Percentiles rank a stretch among this genome's conserved stretches.
Evolutionary conservation across 805 yeast genomes (phyloP).

Genomic region (Wickerhamiella brachini): DNA sequence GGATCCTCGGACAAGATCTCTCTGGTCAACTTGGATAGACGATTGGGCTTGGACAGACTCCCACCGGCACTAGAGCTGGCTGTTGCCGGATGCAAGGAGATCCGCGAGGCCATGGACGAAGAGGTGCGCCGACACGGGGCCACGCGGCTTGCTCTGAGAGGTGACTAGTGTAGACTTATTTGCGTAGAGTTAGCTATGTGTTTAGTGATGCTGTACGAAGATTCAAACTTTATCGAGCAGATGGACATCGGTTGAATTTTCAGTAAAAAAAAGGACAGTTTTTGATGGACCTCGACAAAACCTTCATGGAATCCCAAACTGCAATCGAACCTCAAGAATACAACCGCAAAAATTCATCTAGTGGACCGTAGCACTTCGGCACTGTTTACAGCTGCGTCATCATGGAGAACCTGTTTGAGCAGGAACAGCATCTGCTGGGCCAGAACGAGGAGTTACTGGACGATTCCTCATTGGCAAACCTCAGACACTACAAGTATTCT

Average conservation of each 20-base stretch:
- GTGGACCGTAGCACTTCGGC: too few species aligned
- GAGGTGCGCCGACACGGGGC: constrained; percentile 44
- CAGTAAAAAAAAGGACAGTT: too few species aligned
- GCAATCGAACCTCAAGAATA: too few species aligned
- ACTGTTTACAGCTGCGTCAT: background rate
- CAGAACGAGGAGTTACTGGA: constrained; percentile 15
- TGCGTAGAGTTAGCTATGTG: background rate
- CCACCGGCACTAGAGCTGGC: constrained; percentile 69
- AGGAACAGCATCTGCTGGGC: constrained; percentile 17
- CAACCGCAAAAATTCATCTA: too few species aligned
- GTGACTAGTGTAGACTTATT: background rate
- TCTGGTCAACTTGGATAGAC: constrained; percentile 62
- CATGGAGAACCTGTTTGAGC: constrained; percentile 18
- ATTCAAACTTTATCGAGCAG: too few species aligned
- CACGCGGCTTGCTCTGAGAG: background rate
- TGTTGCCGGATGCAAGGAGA: constrained; percentile 71
- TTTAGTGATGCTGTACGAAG: too few species aligned
- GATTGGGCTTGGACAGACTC: constrained; percentile 67
- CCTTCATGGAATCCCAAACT: too few species aligned
- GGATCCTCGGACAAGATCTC: constrained; percentile 75
- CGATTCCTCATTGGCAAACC: constrained; percentile 14
- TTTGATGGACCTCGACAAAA: too few species aligned
- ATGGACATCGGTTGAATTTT: too few species aligned
- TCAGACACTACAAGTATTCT: constrained; percentile 18
- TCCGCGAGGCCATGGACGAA: constrained; percentile 74